These are phyloP conservation scores for barley (Hordeum vulgare) DNA, from an alignment of 176 grass and related monocot species.

Conservation along the genomic window DNA sequence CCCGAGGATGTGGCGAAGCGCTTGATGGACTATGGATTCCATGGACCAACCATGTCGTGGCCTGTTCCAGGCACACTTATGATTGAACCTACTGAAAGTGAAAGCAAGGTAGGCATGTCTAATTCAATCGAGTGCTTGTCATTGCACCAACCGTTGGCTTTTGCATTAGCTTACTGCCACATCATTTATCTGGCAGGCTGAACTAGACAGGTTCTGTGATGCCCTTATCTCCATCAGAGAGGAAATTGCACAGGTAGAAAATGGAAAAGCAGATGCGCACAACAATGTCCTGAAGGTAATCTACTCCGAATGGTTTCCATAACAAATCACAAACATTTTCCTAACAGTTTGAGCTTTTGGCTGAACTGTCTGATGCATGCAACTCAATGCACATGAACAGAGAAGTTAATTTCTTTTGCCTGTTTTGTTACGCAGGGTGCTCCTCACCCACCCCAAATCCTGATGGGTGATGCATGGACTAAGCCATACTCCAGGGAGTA, in stretches of 20 bases:
- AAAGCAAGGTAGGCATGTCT: conserved; percentile 72
- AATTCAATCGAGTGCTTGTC: not conserved
- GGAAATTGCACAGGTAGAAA: conserved; percentile 88
- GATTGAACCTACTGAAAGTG: conserved; percentile 99
- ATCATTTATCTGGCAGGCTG: conserved; percentile 54
- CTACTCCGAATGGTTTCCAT: not conserved
- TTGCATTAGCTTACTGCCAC: conserved; percentile 16
- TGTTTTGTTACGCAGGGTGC: conserved; percentile 55
- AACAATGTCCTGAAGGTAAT: conserved; percentile 98
- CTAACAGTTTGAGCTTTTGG: not conserved
- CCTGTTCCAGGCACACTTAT: conserved; percentile 98
- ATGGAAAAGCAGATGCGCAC: conserved; percentile 66
- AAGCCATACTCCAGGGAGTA: conserved; percentile 95
- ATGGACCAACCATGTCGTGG: conserved; percentile 98
- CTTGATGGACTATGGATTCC: conserved; percentile 97
- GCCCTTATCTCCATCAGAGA: conserved; percentile 95
- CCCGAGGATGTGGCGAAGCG: conserved; percentile 96
- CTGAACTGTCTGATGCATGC: not conserved
- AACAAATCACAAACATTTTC: not conserved
- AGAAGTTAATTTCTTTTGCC: conserved; percentile 4
- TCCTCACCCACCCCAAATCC: conserved; percentile 80
- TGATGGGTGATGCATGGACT: conserved; percentile 92
- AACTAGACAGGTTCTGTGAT: conserved; percentile 98
- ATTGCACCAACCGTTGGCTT: conserved; percentile 9
- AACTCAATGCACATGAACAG: not conserved